Base-by-base conservation (phyloP, 192 early-diverging fungal genomes). In the Coemansia erecta region DNA sequence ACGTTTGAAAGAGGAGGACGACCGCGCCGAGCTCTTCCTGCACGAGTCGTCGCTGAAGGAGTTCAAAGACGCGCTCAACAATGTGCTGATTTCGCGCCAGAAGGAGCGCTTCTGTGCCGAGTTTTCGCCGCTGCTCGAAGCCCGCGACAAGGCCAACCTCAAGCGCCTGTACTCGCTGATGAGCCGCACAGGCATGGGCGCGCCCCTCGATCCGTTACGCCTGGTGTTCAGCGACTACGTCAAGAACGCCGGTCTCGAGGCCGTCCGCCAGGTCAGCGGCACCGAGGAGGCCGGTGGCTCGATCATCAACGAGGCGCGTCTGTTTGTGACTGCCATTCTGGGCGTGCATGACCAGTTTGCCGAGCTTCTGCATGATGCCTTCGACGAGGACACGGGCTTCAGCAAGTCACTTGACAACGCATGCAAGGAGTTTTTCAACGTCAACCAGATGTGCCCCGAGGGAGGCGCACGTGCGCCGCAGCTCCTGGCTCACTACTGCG, bases 341-440 rank as follows among this genome's bases (percentile, higher is more conserved):
- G 77, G 81, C 40, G 91, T 99, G 17, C 92, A 98, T 66, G 85
- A 80, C 33, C 93, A 92, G 77, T 99, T 92, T 64, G 70, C 88
- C 46, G 84, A 86, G 23, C 76, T 97, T 18, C 86, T 93, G 21
- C 82, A 85, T 60, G 82, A 70, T 3, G 85, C 94, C 6, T 97
- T 99, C 69, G 22, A 60, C 23, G 65, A 59, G 17, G 94, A 99
- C 50, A 77, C 90, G 2, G 90, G 90, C 0, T 94, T 98, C 70
- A 92, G 89, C 22, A 91, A 89, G 37, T 89, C 93, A 19, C 74
- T 97, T 47, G 95, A 98, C 81, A 92, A 90, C 58, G 97, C 94
- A 4, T 97, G 93, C 81, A 83, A 89, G 52, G 90, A 92, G 64
- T 95, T 95, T 70, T 87, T 99, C 26, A 99, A 99, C 77, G 81